These are phyloP conservation scores for Paxillus involutus DNA, from an alignment of 768 basidiomycete genomes.

Conservation along the genomic window DNA sequence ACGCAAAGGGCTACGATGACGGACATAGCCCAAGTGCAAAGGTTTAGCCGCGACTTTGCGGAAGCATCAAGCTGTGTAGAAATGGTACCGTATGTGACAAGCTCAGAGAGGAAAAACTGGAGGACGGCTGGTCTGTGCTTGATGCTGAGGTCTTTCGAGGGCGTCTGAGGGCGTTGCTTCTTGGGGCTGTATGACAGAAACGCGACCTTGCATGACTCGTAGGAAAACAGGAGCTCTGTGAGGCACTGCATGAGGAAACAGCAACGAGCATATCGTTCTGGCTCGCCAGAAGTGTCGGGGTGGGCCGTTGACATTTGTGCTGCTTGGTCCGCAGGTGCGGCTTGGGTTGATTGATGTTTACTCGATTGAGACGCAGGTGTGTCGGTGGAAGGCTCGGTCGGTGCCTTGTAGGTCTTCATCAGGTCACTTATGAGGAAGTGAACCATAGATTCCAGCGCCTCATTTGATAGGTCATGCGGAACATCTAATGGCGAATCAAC, in stretches of 20 bases:
- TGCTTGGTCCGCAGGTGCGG: slow-evolving; percentile 11
- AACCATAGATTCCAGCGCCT: slow-evolving; percentile 57
- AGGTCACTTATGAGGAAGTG: slow-evolving; percentile 76
- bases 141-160: slow-evolving; percentile 59
- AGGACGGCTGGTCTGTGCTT: slow-evolving; percentile 69
- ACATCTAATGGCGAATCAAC: slow-evolving; percentile 41
- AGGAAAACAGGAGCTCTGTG: slow-evolving; percentile 91
- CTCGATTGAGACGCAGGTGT: slow-evolving; percentile 7
- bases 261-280: slow-evolving; percentile 48
- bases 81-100: slow-evolving; percentile 77
- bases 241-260: slow-evolving; percentile 91
- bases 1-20: slow-evolving; percentile 92
- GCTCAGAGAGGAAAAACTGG: slow-evolving; percentile 79
- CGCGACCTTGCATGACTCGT: slow-evolving; percentile 85
- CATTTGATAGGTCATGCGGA: slow-evolving; percentile 30
- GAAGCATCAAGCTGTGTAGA: slow-evolving; percentile 57
- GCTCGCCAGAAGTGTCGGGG: slow-evolving; percentile 16
- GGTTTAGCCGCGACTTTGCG: slow-evolving; percentile 53
- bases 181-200: slow-evolving; percentile 80
- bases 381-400: slow-evolving; percentile 34
- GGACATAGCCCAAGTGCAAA: slow-evolving; percentile 88
- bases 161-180: slow-evolving; percentile 51
- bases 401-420: slow-evolving; percentile 54
- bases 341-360: slow-evolving; percentile 13
- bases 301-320: slow-evolving; percentile 11